Evolutionary conservation across 2,329 filamentous ascomycete species (phyloP), one percentile per base, ranked within the genome.

Genomic region (Aspergillus sp.): DNA sequence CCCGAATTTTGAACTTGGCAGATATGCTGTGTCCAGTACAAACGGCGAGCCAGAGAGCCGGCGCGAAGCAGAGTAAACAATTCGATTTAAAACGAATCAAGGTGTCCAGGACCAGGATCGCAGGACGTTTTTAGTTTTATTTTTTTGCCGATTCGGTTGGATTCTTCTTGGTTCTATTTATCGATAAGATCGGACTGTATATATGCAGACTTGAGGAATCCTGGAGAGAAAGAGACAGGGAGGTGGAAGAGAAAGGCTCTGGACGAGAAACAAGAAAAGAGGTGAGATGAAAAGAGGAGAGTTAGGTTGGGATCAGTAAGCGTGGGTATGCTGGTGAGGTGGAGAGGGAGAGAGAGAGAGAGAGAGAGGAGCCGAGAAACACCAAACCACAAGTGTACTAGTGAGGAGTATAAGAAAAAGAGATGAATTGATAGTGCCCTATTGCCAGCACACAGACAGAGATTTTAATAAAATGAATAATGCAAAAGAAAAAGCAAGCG

Each of bases 1-100:
- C 17, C 6, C 20, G 22, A 27, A 49, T 46, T 47, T 42, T 41
- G 49, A 48, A 46, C 56, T 60, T 60, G 57, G 57, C 56, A 56
- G 52, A 46, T 55, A 59, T 58, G 57, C 51, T 56, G 52, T 54
- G 47, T 49, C 49, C 48, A 33, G 20, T 13, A 44, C 22, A 39
- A 43, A 41, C 27, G 38, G 15, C 22, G 25, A 25, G 12, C 15
- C 22, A 38, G 43, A 22, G 7, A 19, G 23, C n/a, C 25, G 19
- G n/a, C 19, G n/a, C 41, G 23, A 25, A 27, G 12, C 10, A 27
- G 9, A 27, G 25, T 27, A 27, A 33, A 44, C 19, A 4, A 22
- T 19, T 20, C 15, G 19, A 39, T 39, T 9, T 19, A 17, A 10
- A 10, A 13, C 10, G 4, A 39, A 39, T 22, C 37, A 19, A 39